Conservation (phyloP, 2,329 filamentous ascomycete genomes). For the Endoconidiophora polonica region DNA sequence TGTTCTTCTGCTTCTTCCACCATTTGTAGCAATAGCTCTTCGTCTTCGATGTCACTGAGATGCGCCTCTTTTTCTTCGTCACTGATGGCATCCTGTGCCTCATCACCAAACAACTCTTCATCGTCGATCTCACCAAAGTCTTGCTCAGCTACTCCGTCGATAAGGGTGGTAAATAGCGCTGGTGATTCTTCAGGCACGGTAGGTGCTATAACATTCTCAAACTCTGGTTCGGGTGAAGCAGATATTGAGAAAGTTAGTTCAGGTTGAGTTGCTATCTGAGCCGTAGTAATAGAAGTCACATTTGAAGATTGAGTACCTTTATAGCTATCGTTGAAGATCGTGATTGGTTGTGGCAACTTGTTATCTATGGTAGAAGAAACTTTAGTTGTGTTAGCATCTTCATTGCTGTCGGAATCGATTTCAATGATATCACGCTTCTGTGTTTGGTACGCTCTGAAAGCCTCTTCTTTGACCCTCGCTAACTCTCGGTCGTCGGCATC, state of each 20-base stretch:
- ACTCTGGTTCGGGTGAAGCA: constrained; percentile 17
- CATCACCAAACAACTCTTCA: constrained; percentile 28
- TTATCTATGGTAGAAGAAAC: background rate
- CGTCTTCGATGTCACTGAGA: constrained; percentile 79
- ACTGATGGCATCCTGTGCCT: constrained; percentile 2
- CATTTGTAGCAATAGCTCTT: constrained; percentile 71
- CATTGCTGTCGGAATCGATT: constrained; percentile 39
- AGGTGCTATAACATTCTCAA: constrained; percentile 25
- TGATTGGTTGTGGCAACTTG: background rate
- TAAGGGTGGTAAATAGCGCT: background rate
- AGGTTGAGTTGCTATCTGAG: too few species aligned
- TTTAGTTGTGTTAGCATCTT: constrained; percentile 34
- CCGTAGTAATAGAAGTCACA: too few species aligned
- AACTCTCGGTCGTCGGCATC: constrained; percentile 46
- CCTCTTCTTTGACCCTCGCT: constrained; percentile 35
- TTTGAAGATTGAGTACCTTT: too few species aligned
- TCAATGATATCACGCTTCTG: constrained; percentile 37
- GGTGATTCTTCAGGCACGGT: constrained; percentile 7
- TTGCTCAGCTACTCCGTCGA: too few species aligned
- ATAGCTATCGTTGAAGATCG: too few species aligned
- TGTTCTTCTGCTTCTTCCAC: constrained; percentile 88
- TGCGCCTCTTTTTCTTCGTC: constrained; percentile 37
- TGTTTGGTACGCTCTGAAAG: constrained; percentile 15
- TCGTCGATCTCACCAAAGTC: constrained; percentile 18
- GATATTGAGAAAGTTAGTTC: too few species aligned